Evolutionary conservation across 441 rosid species (phyloP), one percentile per base, ranked within the genome.

Genomic region (Geranium incanum): DNA sequence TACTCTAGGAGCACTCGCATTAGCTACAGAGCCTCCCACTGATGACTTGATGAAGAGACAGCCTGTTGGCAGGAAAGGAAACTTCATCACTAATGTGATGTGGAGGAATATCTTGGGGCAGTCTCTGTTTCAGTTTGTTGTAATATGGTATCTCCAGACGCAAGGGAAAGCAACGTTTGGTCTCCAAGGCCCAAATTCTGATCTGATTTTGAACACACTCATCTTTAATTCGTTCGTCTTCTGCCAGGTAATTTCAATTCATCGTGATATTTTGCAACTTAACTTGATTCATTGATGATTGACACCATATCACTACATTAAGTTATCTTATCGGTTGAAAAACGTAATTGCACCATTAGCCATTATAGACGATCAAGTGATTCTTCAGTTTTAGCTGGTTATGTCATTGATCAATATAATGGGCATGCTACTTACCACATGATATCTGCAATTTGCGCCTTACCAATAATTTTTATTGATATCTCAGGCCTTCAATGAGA

Each of bases 71-170:
- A 78, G 88, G 80, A 85, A 85, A 72, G 88, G 86, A 69, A 85
- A 78, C 67, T 85, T 85, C 76, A 79, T 85, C 83, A 82, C 72
- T 68, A 83, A 83, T 70, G 81, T 81, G 50, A 85, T 85, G 86
- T 85, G 88, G 86, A 81, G 88, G 79, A 85, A 85, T 70, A 85
- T 85, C 33, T 74, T 83, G 70, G 86, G 88, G 48, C 86, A 85
- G 78, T 81, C 88, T 36, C 7, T 81, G 37, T 83, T 81, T 78
- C 88, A 85, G 78, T 80, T 85, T 67, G 68, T 81, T 23, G 63
- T 85, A 41, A 57, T 85, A 68, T 83, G 86, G 86, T 75, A 74
- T 75, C 86, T 85, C 55, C 86, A 81, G 79, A 78, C 82, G 6
- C 77, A 70, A 66, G 88, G 86, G 68, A 37, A 59, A 75, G 74